Evolutionary conservation across 192 early-diverging fungal species (phyloP).

Genomic region (Backusella luteola): DNA sequence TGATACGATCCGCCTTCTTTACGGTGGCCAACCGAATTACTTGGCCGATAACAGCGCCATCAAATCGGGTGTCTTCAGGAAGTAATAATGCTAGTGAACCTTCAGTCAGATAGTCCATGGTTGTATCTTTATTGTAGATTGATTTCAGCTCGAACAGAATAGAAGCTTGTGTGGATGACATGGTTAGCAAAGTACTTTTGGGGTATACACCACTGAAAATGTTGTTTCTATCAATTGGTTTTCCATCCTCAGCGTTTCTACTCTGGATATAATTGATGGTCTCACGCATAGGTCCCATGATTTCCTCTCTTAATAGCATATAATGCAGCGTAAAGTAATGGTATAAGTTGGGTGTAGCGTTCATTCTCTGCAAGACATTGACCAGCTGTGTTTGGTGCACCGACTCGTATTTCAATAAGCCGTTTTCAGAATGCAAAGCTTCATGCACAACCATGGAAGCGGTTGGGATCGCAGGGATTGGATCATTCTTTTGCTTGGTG

Average conservation of each 20-base stretch:
- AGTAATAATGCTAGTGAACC: neutral
- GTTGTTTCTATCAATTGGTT: neutral
- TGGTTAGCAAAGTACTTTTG: neutral
- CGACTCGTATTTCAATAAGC: neutral
- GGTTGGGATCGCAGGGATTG: neutral
- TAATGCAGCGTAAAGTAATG: conserved; percentile 5
- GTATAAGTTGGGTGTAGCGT: neutral
- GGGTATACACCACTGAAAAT: neutral
- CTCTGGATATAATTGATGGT: neutral
- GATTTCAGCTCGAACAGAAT: neutral
- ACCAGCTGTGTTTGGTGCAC: neutral
- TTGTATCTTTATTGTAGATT: neutral
- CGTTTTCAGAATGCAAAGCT: neutral
- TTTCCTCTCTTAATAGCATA: conserved; percentile 1
- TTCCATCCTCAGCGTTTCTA: neutral
- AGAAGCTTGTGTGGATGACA: neutral
- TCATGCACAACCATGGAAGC: neutral
- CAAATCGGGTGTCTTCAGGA: neutral
- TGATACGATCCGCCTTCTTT: neutral
- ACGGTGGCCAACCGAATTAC: neutral
- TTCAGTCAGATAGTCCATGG: neutral
- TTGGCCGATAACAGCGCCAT: neutral
- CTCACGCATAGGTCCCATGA: neutral
- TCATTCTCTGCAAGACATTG: neutral
- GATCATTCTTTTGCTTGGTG: neutral